Conservation (phyloP, 2,329 filamentous ascomycete species). For the Alternaria metachromatica region DNA sequence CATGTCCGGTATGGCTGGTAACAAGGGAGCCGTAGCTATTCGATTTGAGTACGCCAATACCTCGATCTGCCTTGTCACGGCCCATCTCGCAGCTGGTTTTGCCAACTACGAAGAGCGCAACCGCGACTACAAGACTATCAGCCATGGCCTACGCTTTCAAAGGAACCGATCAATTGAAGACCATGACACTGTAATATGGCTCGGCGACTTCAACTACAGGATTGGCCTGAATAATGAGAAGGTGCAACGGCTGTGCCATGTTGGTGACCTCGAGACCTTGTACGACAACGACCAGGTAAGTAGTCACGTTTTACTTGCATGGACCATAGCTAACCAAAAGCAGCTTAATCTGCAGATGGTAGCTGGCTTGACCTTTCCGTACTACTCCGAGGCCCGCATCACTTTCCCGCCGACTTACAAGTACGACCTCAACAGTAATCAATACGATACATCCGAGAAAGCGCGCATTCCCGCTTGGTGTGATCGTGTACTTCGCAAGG, state of each 20-base stretch:
- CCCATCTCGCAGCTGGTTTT: constrained; percentile 94
- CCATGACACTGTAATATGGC: constrained; percentile 86
- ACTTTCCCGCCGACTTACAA: constrained; percentile 95
- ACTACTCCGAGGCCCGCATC: constrained; percentile 89
- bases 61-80: constrained; percentile 92
- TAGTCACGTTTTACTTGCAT: not conserved
- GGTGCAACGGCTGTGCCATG: constrained; percentile 75
- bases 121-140: constrained; percentile 88
- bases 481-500: constrained; percentile 88
- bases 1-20: constrained; percentile 95
- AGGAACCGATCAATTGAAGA: constrained; percentile 89
- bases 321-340: constrained; percentile 30
- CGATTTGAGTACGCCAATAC: constrained; percentile 94
- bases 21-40: constrained; percentile 97
- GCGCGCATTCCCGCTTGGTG: constrained; percentile 96
- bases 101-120: constrained; percentile 97
- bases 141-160: constrained; percentile 86
- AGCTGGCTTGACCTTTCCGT: constrained; percentile 84
- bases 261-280: constrained; percentile 75
- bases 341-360: constrained; percentile 96
- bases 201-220: constrained; percentile 98
- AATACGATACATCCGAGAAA: constrained; percentile 95
- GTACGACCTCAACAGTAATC: constrained; percentile 86
- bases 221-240: constrained; percentile 84
- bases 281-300: constrained; percentile 89